Base-by-base conservation (phyloP, 805 yeast genomes). In the Wickerhamomyces mucosus region DNA sequence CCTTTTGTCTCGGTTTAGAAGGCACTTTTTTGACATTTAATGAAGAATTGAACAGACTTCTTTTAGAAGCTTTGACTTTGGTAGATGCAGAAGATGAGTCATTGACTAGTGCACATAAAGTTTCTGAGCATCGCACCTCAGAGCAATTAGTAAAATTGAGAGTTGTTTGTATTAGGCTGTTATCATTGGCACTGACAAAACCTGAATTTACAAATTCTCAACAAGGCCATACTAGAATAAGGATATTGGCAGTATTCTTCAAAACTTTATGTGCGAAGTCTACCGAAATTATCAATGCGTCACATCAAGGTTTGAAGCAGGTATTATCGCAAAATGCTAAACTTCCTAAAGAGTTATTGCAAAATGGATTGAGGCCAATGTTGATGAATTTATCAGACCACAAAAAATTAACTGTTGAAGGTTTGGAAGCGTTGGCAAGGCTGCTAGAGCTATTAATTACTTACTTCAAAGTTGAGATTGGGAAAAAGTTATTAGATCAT, bases 51-150 rank as follows among this genome's bases (percentile, higher is more conserved):
- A 81, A 78, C 37, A 63, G 99, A 32, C 61, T 94, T 34, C 59
- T 92, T 8, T 72, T 83, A 36, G 99, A 92, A 51, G 96, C 96
- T 0, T 64, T 89, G 34, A 95, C 95, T 0, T 61, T 92, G 29
- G 96, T 92, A 7, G 98, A 92, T 58, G 97, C 98, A 0, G 98
- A 92, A 36, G 99, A 92, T 53, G 96, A 89, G 46, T 83, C 95
- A 3, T 63, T 94, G 39, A 85, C 95, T 1, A 83, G 86, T 40
- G 82, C 85, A 0, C 94, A 83, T 46, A 69, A 92, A 21, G 75
- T 85, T 2, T 72, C 82, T 28, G 98, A 92, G 48, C 78, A 86
- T 48, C 69, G 85, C 35, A 88, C 96, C 0, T 69, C 95, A 0
- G 89, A 84, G 49, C 96, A 89, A 46, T 64, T 94, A 32, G 77